These are phyloP conservation scores for Tillandsia fasciculata DNA, from an alignment of 176 grass and related monocot species.

Conservation along the genomic window DNA sequence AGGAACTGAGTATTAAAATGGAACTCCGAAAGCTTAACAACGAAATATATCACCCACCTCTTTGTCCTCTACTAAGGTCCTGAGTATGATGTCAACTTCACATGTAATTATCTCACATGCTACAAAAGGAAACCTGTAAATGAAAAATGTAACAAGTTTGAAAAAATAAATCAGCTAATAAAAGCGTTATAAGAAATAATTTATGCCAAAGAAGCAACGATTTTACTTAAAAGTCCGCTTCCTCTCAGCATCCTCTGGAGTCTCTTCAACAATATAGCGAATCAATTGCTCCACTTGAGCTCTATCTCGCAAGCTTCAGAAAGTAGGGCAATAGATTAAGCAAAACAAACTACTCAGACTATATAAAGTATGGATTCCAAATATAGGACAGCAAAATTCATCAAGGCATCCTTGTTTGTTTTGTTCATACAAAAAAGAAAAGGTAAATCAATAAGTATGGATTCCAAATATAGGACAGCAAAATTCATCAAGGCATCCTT, in stretches of 20 bases:
- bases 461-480: too few relatives aligned
- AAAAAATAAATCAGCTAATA: constrained; percentile 13
- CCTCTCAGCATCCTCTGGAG: constrained; percentile 76
- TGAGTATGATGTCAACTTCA: constrained; percentile 93
- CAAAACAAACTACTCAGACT: constrained; percentile 3
- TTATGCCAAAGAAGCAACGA: constrained; percentile 7
- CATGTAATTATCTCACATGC: constrained; percentile 99
- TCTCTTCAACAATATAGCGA: constrained; percentile 73
- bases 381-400: too few relatives aligned
- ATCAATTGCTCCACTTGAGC: constrained; percentile 77
- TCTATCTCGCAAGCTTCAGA: constrained; percentile 63
- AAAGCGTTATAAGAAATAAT: neutral
- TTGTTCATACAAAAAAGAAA: neutral
- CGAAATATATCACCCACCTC: constrained; percentile 36
- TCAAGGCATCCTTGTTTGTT: neutral
- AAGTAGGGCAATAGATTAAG: neutral
- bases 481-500: too few relatives aligned
- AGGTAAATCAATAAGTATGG: too few relatives aligned
- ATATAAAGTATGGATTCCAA: neutral
- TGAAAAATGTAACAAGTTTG: constrained; percentile 9
- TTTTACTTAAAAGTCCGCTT: constrained; percentile 74
- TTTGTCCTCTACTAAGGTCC: constrained; percentile 89
- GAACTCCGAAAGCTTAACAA: neutral
- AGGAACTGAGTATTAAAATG: neutral
- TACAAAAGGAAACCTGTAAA: constrained; percentile 93